A percentile compares a stretch with the other conserved stretches of the same genome.
phyloP scores from a whole-genome alignment of 352 stramenopile species.

The Globisporangium perplexum region DNA sequence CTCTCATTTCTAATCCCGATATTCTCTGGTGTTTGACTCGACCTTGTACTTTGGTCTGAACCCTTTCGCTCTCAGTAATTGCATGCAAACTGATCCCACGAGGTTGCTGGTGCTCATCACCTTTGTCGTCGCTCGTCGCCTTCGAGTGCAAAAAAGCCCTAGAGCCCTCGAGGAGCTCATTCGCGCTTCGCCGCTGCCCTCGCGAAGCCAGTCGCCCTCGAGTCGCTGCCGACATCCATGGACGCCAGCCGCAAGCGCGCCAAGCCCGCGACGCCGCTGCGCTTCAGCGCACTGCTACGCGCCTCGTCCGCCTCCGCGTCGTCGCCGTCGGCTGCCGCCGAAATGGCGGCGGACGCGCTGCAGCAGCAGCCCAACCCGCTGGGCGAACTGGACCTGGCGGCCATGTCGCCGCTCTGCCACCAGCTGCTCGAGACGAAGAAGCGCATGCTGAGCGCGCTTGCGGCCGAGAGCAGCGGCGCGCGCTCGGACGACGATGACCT shows the following conservation, averaged over 20 bases:
- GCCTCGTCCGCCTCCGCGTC: background rate
- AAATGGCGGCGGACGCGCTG: background rate
- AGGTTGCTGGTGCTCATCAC: no score
- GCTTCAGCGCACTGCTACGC: background rate
- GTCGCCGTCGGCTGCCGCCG: background rate
- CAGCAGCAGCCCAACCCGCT: background rate
- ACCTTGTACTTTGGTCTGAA: no score
- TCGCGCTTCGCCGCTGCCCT: background rate
- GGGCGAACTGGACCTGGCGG: slow-evolving; percentile 13
- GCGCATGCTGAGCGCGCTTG: slow-evolving; percentile 31
- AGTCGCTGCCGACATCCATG: background rate
- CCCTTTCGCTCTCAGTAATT: no score
- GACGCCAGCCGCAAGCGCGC: slow-evolving; percentile 2
- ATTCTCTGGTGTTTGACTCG: no score
- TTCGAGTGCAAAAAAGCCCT: no score
- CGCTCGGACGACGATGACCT: slow-evolving; percentile 34
- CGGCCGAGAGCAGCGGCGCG: slow-evolving; percentile 31
- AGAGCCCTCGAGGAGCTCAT: no score
- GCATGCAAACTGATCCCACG: no score
- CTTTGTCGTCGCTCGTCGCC: no score
- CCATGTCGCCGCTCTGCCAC: slow-evolving; percentile 27
- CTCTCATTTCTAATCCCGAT: no score
- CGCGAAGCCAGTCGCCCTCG: background rate
- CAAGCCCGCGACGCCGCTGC: background rate
- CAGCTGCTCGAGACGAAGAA: slow-evolving; percentile 40